A percentile compares a stretch with the other conserved stretches of the same genome.
Conservation (phyloP, 768 basidiomycete genomes). For the Cystobasidium onofrii region DNA sequence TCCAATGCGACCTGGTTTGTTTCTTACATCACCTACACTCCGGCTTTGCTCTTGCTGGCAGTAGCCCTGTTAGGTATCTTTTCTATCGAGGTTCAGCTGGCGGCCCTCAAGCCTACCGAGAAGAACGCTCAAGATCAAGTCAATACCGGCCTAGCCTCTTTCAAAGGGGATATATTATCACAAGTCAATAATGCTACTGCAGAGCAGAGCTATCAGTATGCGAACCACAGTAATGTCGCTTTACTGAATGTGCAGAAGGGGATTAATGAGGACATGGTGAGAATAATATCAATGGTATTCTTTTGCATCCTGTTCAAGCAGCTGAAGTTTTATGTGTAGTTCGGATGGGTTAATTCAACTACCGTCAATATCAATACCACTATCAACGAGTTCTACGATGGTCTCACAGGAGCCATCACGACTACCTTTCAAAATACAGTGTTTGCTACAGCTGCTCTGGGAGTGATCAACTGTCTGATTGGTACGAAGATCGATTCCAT, state of each 20-base stretch:
- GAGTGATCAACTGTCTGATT: slow-evolving; percentile 78
- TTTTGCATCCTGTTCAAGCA: no score
- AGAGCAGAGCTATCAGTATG: slow-evolving; percentile 69
- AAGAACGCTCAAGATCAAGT: slow-evolving; percentile 60
- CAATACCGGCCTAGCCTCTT: slow-evolving; percentile 56
- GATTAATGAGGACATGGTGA: slow-evolving; percentile 56
- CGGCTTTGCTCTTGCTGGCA: slow-evolving; percentile 54
- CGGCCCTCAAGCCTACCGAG: slow-evolving; percentile 66
- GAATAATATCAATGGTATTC: no score
- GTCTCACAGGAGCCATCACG: slow-evolving; percentile 68
- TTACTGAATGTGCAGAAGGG: slow-evolving; percentile 63
- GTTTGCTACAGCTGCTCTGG: slow-evolving; percentile 68
- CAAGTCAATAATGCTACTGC: slow-evolving; percentile 76
- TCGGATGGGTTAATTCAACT: slow-evolving; percentile 90
- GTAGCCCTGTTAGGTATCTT: slow-evolving; percentile 86
- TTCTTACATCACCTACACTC: slow-evolving; percentile 73
- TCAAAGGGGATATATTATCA: slow-evolving; percentile 62
- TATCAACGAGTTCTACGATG: slow-evolving; percentile 73
- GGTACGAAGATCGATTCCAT: slow-evolving; percentile 79
- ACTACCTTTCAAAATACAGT: slow-evolving; percentile 66
- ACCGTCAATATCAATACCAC: slow-evolving; percentile 80
- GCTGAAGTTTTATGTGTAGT: slow-evolving; percentile 59
- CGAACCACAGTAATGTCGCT: slow-evolving; percentile 63
- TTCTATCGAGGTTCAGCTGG: slow-evolving; percentile 75
- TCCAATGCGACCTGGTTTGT: slow-evolving; percentile 76